These are phyloP conservation scores for Seiridium cupressi DNA, from an alignment of 2,329 filamentous ascomycete species.

Conservation along the genomic window DNA sequence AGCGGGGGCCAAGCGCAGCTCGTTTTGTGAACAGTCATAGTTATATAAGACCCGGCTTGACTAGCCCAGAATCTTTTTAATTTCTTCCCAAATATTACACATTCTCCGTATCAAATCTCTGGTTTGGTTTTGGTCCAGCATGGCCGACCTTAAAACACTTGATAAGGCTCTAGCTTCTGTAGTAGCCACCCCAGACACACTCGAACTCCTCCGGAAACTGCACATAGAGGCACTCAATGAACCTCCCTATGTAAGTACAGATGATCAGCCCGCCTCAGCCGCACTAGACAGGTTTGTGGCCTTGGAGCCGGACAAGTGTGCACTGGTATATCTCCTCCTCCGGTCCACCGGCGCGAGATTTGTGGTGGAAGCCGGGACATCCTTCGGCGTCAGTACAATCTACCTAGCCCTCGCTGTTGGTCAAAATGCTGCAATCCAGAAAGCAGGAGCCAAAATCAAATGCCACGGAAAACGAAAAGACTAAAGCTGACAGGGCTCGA, in stretches of 20 bases:
- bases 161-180: constrained; percentile 28
- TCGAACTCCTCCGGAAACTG: constrained; percentile 25
- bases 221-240: constrained; percentile 30
- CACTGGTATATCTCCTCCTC: constrained; percentile 53
- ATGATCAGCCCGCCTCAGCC: constrained; percentile 9
- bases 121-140: neutral
- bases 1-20: too few relatives aligned
- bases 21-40: too few relatives aligned
- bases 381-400: constrained; percentile 61
- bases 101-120: too few relatives aligned
- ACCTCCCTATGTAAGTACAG: constrained; percentile 25
- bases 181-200: constrained; percentile 21
- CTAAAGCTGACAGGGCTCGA: constrained; percentile 50
- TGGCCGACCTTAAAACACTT: constrained; percentile 11
- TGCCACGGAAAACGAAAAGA: constrained; percentile 57
- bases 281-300: constrained; percentile 46
- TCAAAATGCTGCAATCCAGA: constrained; percentile 35
- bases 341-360: constrained; percentile 45
- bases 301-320: constrained; percentile 57
- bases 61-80: too few relatives aligned
- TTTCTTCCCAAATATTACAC: too few relatives aligned
- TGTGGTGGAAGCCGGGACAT: constrained; percentile 60
- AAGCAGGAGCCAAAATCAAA: constrained; percentile 43
- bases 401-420: constrained; percentile 58
- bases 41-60: too few relatives aligned